Percentiles rank a stretch among this genome's conserved stretches.
These are phyloP conservation scores for Oryza meridionalis DNA, from an alignment of 176 grass and related monocot species.

Conservation along the genomic window DNA sequence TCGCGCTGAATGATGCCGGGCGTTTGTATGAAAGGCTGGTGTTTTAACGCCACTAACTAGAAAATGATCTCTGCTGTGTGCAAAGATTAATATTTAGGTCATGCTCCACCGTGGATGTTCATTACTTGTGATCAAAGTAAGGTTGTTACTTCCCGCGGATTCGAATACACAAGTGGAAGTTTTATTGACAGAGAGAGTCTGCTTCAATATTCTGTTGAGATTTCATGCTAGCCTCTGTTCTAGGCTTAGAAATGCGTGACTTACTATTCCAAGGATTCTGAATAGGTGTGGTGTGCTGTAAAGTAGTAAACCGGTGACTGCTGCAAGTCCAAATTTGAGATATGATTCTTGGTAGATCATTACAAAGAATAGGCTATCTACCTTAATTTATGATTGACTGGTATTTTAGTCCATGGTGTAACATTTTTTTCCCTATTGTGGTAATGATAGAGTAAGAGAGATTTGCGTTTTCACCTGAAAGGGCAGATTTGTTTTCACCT, in stretches of 20 bases:
- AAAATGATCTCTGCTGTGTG: not conserved
- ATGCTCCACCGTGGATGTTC: not conserved
- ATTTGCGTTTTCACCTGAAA: not conserved
- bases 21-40: not conserved
- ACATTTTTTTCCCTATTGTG: not conserved
- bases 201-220: not conserved
- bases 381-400: not conserved
- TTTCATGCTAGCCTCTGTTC: not conserved
- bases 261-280: not conserved
- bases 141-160: not conserved
- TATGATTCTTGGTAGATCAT: conserved; percentile 1
- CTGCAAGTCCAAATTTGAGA: not conserved
- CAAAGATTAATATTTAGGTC: not conserved
- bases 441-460: not conserved
- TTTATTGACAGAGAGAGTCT: not conserved
- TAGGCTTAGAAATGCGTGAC: not conserved
- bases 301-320: not conserved
- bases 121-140: not conserved
- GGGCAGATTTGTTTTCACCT: not conserved
- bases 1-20: not conserved
- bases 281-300: not conserved
- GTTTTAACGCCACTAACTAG: not conserved
- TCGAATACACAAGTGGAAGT: not conserved
- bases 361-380: not conserved
- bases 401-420: not conserved